Evolutionary conservation across 352 stramenopile genomes (phyloP), one percentile per base, ranked within the genome.

Genomic region (Phytophthora brassicae): DNA sequence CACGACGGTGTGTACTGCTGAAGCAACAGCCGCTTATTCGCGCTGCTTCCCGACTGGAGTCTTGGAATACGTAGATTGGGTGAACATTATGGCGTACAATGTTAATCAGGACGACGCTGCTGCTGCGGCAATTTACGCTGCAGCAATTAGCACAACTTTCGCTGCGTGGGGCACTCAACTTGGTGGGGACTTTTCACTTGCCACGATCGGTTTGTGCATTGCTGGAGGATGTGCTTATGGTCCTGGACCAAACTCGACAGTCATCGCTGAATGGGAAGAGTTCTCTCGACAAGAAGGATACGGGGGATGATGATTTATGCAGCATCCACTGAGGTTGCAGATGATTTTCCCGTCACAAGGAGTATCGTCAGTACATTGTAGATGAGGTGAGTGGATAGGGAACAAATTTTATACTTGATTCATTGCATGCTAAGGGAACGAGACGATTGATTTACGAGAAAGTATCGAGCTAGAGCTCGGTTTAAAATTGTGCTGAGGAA

Each of bases 81-180:
- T 93, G 38, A 90, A 93, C 64, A 88, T 93, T 59, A 93, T 93
- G 84, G 75, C 83, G 36, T 93, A 93, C 71, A 93, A 93, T 52
- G 77, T 90, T 38, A 74, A 88, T 13, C 7, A 72, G 23, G 69
- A 89, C 41, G 62, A 63, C 5, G 52, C 36, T 1, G 68, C 51
- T 0, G 84, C 84, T 4, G 79, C 78, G 3, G 53, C 20, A 0
- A 67, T 89, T 42, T 93, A 93, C 26, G 71, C 68, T 2, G 64
- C 72, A 1, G 84, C 84, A 17, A 53, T 78, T 24, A 75, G 64
- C 16, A 72, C 80, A 0, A 90, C 79, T 4, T 93, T 93, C 44
- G 58, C 56, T 17, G 70, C 72, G 16, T 93, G 81, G 81, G 45
- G 48, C 3, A 64, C 43, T 36, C 69, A 84, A 35, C 61, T 90